Percentiles rank a stretch among this genome's conserved stretches.
These are phyloP conservation scores for Pyronema domesticum DNA, from an alignment of 495 filamentous ascomycete species.

Conservation along the genomic window DNA sequence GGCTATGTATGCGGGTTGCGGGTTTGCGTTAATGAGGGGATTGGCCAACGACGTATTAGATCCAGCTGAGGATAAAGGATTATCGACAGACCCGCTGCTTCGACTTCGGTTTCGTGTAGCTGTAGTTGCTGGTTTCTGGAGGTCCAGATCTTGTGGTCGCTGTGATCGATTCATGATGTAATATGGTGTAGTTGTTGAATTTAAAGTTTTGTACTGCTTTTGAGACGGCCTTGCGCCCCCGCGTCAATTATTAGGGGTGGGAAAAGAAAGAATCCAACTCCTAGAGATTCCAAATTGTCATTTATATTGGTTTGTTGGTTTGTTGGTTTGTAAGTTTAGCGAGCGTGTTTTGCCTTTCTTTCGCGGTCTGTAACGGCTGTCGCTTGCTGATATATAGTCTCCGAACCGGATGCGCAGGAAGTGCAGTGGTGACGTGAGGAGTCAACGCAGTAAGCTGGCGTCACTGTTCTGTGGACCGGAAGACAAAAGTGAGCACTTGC, in stretches of 20 bases:
- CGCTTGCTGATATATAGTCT: too few species aligned
- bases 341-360: not conserved
- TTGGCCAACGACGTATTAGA: slow-evolving; percentile 10
- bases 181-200: not conserved
- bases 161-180: slow-evolving; percentile 20
- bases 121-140: slow-evolving; percentile 9
- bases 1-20: slow-evolving; percentile 76
- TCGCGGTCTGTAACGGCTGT: too few species aligned
- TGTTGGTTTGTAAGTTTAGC: not conserved
- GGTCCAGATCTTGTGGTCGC: slow-evolving; percentile 17
- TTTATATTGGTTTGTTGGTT: not conserved
- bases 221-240: not conserved
- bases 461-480: too few species aligned
- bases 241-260: not conserved
- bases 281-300: not conserved
- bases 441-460: too few species aligned
- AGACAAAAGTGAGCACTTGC: too few species aligned
- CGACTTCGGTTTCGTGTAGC: slow-evolving; percentile 7
- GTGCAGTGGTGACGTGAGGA: too few species aligned
- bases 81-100: slow-evolving; percentile 15
- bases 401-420: too few species aligned
- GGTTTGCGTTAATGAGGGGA: slow-evolving; percentile 37
- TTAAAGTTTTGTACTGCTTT: not conserved
- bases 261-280: not conserved
- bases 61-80: slow-evolving; percentile 19